Conservation (phyloP, 2,329 filamentous ascomycete species). For the Cladosporium velox region DNA sequence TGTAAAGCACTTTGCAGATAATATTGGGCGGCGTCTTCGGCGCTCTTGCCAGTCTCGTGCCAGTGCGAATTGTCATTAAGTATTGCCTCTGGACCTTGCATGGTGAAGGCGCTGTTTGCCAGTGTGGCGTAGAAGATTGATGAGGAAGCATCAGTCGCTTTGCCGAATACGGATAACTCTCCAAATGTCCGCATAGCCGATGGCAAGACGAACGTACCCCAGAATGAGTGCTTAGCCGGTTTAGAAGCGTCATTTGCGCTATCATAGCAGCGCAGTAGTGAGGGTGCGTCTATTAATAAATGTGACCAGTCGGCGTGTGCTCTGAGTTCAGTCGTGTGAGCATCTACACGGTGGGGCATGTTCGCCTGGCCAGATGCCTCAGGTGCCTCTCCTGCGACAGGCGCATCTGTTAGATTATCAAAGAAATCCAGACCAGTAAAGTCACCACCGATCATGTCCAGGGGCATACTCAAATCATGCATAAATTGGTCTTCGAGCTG, state of each 20-base stretch:
- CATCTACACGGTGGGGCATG: background rate
- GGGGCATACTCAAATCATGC: background rate
- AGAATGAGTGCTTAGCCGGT: constrained; percentile 5
- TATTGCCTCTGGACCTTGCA: background rate
- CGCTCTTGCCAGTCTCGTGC: background rate
- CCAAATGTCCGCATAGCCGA: constrained; percentile 12
- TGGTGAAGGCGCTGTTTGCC: constrained; percentile 3
- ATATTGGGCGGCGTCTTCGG: background rate
- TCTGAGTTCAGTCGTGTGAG: background rate
- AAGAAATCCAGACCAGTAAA: background rate
- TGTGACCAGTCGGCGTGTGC: constrained; percentile 3
- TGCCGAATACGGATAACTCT: constrained; percentile 8
- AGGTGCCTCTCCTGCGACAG: background rate
- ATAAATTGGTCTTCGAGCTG: background rate
- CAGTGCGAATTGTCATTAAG: background rate
- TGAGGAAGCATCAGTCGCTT: constrained; percentile 2
- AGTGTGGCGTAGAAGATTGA: constrained; percentile 14
- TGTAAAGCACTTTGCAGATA: background rate
- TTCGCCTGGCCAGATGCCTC: background rate
- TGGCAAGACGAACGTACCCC: constrained; percentile 6
- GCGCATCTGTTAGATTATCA: background rate
- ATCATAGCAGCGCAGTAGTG: constrained; percentile 2
- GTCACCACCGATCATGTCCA: background rate
- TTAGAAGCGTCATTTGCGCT: background rate
- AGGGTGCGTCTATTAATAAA: background rate